Evolutionary conservation across 2,329 filamentous ascomycete species (phyloP), one percentile per base, ranked within the genome.

Genomic region (Pezicula carpinea): DNA sequence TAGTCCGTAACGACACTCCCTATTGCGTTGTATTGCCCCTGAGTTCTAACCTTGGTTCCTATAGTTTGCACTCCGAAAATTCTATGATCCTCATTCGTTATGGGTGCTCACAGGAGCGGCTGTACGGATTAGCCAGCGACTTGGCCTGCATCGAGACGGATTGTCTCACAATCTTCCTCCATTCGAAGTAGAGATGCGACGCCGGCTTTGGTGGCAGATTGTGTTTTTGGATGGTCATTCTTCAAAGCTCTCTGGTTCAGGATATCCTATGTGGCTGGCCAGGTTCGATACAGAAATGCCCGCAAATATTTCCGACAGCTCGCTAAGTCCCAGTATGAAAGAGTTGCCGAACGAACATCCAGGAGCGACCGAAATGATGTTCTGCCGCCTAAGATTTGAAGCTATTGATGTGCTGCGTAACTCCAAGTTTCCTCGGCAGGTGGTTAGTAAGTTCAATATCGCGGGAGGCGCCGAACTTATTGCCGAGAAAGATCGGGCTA

Each of bases 141-240:
- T 76, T 47, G 73, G 75, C 1, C 60, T 77, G 5, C 70, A 76
- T 53, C 65, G 66, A 11, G 74, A 77, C 29, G 56, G 56, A 18
- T 51, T 49, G 3, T 44, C 19, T 34, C 48, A 49, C 53, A 68
- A 64, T 1, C 61, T 59, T 11, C 39, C 51, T 3, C 71, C 76
- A 0, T 84, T 78, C 52, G 74, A 83, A 47, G 71, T 72, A 3
- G 77, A 83, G 61, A 74, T 83, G 65, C 73, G 80, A 18, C 72
- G 82, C 7, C 71, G 82, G 3, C 59, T 84, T 0, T 85, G 80
- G 75, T 79, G 77, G 66, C 77, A 83, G 53, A 72, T 85, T 15
- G 61, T 81, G 22, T 70, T 80, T 15, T 68, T 83, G 2, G 82
- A 85, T 52, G 67, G 74, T 22, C 72, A 75, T 8, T 71, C 72